These are phyloP conservation scores for Lavandula angustifolia DNA, from an alignment of 257 asterid genomes.

Conservation along the genomic window DNA sequence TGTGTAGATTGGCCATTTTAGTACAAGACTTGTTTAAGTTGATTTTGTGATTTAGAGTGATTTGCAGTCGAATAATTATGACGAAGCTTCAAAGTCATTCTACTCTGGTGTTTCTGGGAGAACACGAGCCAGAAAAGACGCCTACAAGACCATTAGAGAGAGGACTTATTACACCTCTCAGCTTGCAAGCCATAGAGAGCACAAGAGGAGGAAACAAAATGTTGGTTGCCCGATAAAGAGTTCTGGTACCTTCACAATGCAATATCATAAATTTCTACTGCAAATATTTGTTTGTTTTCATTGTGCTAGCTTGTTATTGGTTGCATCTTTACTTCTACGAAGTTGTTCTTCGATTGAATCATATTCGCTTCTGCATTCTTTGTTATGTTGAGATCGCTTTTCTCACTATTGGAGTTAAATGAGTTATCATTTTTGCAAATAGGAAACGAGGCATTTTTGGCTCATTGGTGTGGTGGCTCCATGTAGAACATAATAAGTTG, in stretches of 20 bases:
- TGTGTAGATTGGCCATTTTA: not conserved
- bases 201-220: not conserved
- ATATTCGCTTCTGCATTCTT: not conserved
- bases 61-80: not conserved
- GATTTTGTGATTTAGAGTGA: constrained; percentile 19
- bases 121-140: constrained; percentile 22
- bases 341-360: not conserved
- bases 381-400: not conserved
- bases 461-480: no score
- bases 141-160: not conserved
- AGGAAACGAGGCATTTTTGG: not conserved
- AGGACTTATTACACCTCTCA: not conserved
- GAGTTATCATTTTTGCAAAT: no score
- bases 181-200: not conserved
- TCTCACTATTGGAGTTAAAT: no score
- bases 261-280: not conserved
- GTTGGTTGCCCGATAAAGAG: not conserved
- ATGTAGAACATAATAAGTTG: no score
- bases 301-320: not conserved
- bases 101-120: constrained; percentile 3
- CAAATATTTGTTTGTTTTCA: not conserved
- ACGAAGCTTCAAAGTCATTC: constrained; percentile 1
- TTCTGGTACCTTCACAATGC: constrained; percentile 1
- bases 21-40: not conserved
- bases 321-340: not conserved